Base-by-base conservation (phyloP, 2,329 filamentous ascomycete species). In the Pochonia chlamydosporia region DNA sequence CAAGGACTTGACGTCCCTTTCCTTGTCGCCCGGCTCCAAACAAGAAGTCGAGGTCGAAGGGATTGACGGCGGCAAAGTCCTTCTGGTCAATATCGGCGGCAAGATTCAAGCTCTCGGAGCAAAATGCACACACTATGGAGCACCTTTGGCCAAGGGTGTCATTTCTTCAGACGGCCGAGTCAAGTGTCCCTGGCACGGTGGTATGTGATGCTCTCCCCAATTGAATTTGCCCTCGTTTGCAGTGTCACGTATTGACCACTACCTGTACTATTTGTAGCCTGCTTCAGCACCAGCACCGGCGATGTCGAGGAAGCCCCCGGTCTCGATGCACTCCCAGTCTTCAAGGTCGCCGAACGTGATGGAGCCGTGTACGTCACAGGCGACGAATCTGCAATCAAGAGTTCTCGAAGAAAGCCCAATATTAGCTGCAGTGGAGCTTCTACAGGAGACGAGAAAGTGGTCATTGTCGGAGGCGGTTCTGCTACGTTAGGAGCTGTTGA, bases 151-250 rank as follows among this genome's bases (percentile, higher is more conserved):
- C 45, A 89, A 92, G 56, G 93, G 93, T 46, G 84, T 97, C 7
- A 69, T 99, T 53, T 88, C 88, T 7, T 80, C 81, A 3, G 84
- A 87, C 56, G 93, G 93, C 5, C 79, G 89, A 43, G 68, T 99
- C 52, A 96, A 89, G 6, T 99, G 93, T 65, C 90, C 92, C 3
- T 97, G 93, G 93, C 92, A 97, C 64, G 92, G 92, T 72, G 89
- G 89, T 93, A 64, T 54, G 75, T 65, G n/a, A 18, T 20, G 14
- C 25, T 21, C 9, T 20, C 5, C 21, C 23, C 43, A 13, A 14
- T 13, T 13, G n/a, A 3, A 23, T 21, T 14, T 5, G 20, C 11
- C 35, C 3, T 13, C 20, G 18, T 16, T 18, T 16, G 4, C 13
- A 4, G 14, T 18, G 5, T 18, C 31, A 35, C 18, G 9, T 23